These are phyloP conservation scores for Erucastrum elatum DNA, from an alignment of 345 rosid genomes.

Conservation along the genomic window DNA sequence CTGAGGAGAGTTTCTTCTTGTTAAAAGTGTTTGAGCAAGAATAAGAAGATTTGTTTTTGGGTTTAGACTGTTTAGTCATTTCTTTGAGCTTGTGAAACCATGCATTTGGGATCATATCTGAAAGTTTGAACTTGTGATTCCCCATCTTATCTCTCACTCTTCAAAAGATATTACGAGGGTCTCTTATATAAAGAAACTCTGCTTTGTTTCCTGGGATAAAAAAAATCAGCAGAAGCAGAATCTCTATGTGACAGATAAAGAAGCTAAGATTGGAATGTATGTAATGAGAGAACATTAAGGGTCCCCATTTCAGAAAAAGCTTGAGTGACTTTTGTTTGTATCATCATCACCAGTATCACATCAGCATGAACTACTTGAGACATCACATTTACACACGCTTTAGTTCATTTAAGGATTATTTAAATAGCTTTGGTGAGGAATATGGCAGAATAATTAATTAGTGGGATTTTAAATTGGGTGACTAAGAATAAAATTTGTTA, in stretches of 20 bases:
- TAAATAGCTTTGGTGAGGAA: background rate
- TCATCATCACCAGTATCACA: conserved; percentile 34
- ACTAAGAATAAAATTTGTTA: background rate
- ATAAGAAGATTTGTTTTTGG: conserved; percentile 20
- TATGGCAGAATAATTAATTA: background rate
- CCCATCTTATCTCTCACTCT: conserved; percentile 48
- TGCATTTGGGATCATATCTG: conserved; percentile 72
- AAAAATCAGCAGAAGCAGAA: background rate
- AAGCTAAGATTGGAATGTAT: conserved; percentile 24
- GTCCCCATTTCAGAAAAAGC: background rate
- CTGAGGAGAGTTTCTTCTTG: conserved; percentile 26
- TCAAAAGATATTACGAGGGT: conserved; percentile 13
- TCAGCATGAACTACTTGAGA: conserved; percentile 31
- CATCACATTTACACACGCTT: conserved; percentile 34
- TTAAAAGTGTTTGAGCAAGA: conserved; percentile 19
- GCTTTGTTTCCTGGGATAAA: background rate
- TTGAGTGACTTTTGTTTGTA: conserved; percentile 26
- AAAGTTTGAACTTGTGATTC: conserved; percentile 59
- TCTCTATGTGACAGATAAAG: conserved; percentile 21
- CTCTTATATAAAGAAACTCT: background rate
- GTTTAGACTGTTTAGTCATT: conserved; percentile 42
- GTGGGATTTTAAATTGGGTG: background rate
- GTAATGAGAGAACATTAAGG: conserved; percentile 1
- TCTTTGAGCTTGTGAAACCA: conserved; percentile 82
- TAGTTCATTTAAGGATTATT: background rate